These are phyloP conservation scores for Trichodelitschia bisporula DNA, from an alignment of 495 filamentous ascomycete species.

Conservation along the genomic window DNA sequence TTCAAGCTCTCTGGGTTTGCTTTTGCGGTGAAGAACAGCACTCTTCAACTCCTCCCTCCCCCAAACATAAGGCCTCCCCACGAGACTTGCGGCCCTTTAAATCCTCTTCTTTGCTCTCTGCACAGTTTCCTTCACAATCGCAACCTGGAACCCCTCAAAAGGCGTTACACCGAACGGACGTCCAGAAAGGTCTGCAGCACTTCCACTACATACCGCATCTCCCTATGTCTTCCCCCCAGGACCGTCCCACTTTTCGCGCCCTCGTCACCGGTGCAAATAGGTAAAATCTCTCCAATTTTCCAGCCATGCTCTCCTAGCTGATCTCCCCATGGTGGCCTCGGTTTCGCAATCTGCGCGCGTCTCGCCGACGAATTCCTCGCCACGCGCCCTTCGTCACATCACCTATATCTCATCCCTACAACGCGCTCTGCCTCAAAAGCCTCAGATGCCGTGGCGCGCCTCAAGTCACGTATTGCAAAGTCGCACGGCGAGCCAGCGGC, in stretches of 20 bases:
- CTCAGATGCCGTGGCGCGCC: constrained; percentile 31
- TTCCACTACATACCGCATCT: too few relatives aligned
- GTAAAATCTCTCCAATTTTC: constrained; percentile 16
- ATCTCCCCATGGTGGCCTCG: constrained; percentile 43
- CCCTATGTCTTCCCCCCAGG: too few relatives aligned
- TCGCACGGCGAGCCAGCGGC: constrained; percentile 15
- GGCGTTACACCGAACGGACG: too few relatives aligned
- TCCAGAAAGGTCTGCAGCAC: too few relatives aligned
- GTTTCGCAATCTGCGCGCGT: constrained; percentile 63
- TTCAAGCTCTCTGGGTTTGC: too few relatives aligned
- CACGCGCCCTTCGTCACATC: constrained; percentile 32
- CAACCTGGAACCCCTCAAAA: too few relatives aligned
- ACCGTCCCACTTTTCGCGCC: constrained; percentile 20
- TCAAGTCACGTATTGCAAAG: constrained; percentile 20
- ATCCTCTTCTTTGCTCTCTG: too few relatives aligned
- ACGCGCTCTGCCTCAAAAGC: constrained; percentile 37
- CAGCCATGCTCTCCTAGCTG: constrained; percentile 1
- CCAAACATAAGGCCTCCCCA: too few relatives aligned
- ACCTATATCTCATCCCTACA: constrained; percentile 39
- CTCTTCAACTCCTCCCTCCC: too few relatives aligned
- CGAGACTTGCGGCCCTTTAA: too few relatives aligned
- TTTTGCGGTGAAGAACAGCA: too few relatives aligned
- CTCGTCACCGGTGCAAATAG: constrained; percentile 57
- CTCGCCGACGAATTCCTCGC: constrained; percentile 76
- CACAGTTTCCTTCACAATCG: too few relatives aligned